Base-by-base conservation (phyloP, 2,329 filamentous ascomycete species). In the Pestalotiopsis fici region DNA sequence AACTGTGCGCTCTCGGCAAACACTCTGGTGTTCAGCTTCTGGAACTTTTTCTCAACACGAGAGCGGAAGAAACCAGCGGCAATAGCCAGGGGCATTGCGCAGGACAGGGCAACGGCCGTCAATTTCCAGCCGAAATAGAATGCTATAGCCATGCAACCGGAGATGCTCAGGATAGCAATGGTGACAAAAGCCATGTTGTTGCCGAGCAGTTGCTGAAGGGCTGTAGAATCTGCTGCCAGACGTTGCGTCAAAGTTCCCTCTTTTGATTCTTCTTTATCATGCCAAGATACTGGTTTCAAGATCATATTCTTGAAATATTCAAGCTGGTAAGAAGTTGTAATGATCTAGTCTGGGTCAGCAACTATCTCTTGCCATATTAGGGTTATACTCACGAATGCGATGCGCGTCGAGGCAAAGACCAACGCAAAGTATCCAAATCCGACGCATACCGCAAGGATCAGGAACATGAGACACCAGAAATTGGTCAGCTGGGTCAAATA, bases 121-220 rank as follows among this genome's bases (percentile, higher is more conserved):
- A 95, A 82, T 75, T 94, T 94, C 92, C 92, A 95, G 1, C 91
- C 90, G 74, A 91, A 93, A 7, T 85, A 82, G 72, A 93, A 93
- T 1, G 90, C 85, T 62, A 95, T 89, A 57, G 85, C 80, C 15
- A 93, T 78, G 12, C 87, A 90, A 0, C 91, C 92, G 2, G 87
- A 71, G 2, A 94, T 80, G 65, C 88, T 91, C 75, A 93, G 88
- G 11, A 91, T 74, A 0, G 90, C 89, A 28, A 91, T 87, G 63
- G 83, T 83, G 4, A 88, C 84, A 69, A 93, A 85, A 0, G 88
- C 85, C 82, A 91, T 87, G 73, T 91, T 90, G 47, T 86, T 82
- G 4, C 87, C 87, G 74, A 90, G 84, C 2, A 91, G 79, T 74
- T 91, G 86, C 73, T 90, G 87, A 1, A 91, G 80, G 64, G 88